Evolutionary conservation across 2,329 filamentous ascomycete genomes (phyloP).

Genomic region (Blastomyces parvus): DNA sequence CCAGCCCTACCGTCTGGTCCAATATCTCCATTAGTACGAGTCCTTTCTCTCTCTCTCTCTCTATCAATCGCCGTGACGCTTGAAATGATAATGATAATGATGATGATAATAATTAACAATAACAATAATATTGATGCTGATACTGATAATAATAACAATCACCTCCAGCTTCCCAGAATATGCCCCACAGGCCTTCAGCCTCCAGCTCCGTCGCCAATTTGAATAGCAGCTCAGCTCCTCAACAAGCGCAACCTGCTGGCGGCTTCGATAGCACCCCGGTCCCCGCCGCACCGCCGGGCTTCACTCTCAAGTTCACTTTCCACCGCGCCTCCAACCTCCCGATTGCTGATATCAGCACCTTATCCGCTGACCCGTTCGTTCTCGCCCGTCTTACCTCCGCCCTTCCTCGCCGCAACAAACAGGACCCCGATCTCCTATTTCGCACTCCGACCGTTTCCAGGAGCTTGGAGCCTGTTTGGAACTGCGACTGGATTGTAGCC

Average conservation of each 20-base stretch:
- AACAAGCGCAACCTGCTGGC: slow-evolving; percentile 50
- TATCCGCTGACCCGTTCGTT: slow-evolving; percentile 77
- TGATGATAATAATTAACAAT: too few species aligned
- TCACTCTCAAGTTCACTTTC: slow-evolving; percentile 76
- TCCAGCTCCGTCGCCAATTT: slow-evolving; percentile 6
- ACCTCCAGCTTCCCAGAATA: not conserved
- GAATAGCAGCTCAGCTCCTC: not conserved
- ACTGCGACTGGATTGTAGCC: slow-evolving; percentile 77
- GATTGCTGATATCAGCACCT: slow-evolving; percentile 64
- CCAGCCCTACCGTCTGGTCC: too few species aligned
- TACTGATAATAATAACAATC: too few species aligned
- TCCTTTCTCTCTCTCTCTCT: too few species aligned
- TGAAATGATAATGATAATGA: too few species aligned
- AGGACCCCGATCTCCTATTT: slow-evolving; percentile 65
- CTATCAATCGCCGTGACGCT: too few species aligned
- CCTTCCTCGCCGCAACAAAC: slow-evolving; percentile 69
- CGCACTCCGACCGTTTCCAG: slow-evolving; percentile 67
- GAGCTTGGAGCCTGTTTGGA: slow-evolving; percentile 67
- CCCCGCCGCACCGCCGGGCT: slow-evolving; percentile 64
- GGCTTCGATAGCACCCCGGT: slow-evolving; percentile 74
- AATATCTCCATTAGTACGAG: too few species aligned
- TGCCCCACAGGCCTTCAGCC: not conserved
- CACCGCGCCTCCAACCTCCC: slow-evolving; percentile 73
- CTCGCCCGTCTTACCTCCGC: slow-evolving; percentile 62
- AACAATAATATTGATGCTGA: too few species aligned